phyloP scores from a whole-genome alignment of 2,329 filamentous ascomycete species.

The Pseudocercospora crystallina region DNA sequence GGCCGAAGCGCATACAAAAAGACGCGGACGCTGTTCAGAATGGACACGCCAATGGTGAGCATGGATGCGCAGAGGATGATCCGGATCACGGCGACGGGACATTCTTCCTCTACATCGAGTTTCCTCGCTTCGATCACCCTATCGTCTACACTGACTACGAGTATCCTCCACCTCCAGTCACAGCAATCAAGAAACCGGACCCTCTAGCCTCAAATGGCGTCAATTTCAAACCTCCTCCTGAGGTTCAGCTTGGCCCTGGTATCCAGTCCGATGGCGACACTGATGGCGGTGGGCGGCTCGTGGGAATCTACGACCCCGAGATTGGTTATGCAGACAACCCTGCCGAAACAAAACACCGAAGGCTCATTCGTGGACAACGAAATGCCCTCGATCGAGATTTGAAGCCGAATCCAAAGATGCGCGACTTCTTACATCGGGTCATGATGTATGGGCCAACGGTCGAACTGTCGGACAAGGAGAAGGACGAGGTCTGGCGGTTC shows the following conservation, averaged over 20 bases:
- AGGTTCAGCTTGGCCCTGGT: conserved; percentile 86
- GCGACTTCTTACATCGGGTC: conserved; percentile 87
- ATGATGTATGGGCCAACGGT: conserved; percentile 93
- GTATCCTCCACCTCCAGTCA: conserved; percentile 81
- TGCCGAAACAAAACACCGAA: conserved; percentile 89
- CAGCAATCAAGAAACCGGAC: conserved; percentile 54
- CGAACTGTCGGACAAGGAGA: conserved; percentile 82
- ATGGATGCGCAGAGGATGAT: conserved; percentile 38
- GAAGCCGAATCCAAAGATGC: conserved; percentile 92
- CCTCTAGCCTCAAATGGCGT: conserved; percentile 67
- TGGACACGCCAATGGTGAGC: conserved; percentile 10
- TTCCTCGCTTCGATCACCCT: conserved; percentile 92
- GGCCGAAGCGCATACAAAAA: conserved; percentile 11
- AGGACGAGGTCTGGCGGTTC: conserved; percentile 97
- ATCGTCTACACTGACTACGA: conserved; percentile 94
- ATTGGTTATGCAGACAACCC: conserved; percentile 87
- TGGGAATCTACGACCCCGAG: conserved; percentile 91
- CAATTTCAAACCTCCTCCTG: conserved; percentile 75
- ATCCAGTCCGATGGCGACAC: conserved; percentile 68
- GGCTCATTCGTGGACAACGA: conserved; percentile 85
- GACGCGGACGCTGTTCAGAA: background rate
- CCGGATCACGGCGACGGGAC: conserved; percentile 57
- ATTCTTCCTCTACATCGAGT: conserved; percentile 84
- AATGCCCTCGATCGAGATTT: conserved; percentile 92
- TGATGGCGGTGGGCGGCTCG: conserved; percentile 62